These are phyloP conservation scores for Cercospora brassicicola DNA, from an alignment of 2,329 filamentous ascomycete species.

Conservation along the genomic window DNA sequence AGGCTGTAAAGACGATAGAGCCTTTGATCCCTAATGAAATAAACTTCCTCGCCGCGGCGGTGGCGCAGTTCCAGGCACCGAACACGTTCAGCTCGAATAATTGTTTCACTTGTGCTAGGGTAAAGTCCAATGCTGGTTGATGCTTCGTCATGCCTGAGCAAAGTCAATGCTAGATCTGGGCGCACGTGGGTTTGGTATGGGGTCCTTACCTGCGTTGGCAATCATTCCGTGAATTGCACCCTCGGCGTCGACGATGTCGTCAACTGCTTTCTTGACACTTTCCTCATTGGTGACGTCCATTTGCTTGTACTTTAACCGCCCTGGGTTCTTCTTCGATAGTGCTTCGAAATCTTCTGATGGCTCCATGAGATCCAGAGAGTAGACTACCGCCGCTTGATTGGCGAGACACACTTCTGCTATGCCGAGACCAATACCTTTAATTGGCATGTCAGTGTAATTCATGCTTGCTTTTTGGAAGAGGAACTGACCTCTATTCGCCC, in stretches of 20 bases:
- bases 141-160: slow-evolving; percentile 35
- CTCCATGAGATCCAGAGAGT: slow-evolving; percentile 36
- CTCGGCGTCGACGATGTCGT: slow-evolving; percentile 31
- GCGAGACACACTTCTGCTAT: slow-evolving; percentile 38
- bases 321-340: slow-evolving; percentile 31
- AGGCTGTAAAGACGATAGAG: slow-evolving; percentile 50
- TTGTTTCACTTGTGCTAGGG: slow-evolving; percentile 34
- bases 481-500: slow-evolving; percentile 30
- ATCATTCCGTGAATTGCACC: slow-evolving; percentile 35
- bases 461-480: neutral
- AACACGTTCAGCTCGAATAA: slow-evolving; percentile 45
- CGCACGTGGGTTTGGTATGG: neutral
- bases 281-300: slow-evolving; percentile 36
- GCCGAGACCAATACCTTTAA: slow-evolving; percentile 32
- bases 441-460: neutral
- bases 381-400: slow-evolving; percentile 33
- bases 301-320: slow-evolving; percentile 35
- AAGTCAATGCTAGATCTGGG: neutral
- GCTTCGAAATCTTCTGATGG: slow-evolving; percentile 35
- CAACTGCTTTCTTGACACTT: slow-evolving; percentile 31
- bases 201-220: slow-evolving; percentile 25
- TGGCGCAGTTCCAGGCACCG: slow-evolving; percentile 49
- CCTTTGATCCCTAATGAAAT: slow-evolving; percentile 50
- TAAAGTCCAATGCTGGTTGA: slow-evolving; percentile 37
- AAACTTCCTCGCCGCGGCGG: slow-evolving; percentile 47